Conservation (phyloP, 768 basidiomycete species). For the Pholiota conissans region DNA sequence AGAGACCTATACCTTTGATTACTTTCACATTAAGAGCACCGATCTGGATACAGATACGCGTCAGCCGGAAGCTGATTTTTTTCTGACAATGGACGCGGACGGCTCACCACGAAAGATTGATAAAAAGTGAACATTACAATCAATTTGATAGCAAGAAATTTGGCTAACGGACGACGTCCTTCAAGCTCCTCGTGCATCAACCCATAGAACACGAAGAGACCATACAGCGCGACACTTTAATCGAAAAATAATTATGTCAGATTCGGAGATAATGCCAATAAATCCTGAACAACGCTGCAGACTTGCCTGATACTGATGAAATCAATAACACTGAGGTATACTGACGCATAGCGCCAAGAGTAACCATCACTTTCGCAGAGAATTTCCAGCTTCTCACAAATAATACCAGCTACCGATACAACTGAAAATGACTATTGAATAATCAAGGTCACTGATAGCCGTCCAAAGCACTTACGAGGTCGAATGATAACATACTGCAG, state of each 20-base stretch:
- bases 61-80: not conserved
- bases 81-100: not conserved
- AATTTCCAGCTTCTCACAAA: constrained; percentile 68
- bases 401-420: constrained; percentile 74
- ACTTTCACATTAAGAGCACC: constrained; percentile 60
- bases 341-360: constrained; percentile 59
- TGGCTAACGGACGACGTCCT: constrained; percentile 75
- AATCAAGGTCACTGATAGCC: too few species aligned
- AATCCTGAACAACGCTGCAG: too few species aligned
- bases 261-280: not conserved
- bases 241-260: not conserved
- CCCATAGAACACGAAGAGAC: constrained; percentile 80
- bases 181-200: constrained; percentile 78
- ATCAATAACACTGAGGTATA: constrained; percentile 72
- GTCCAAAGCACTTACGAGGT: constrained; percentile 31
- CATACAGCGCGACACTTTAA: constrained; percentile 81
- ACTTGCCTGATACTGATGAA: constrained; percentile 79
- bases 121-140: constrained; percentile 91
- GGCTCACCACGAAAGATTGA: constrained; percentile 70
- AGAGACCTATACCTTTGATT: constrained; percentile 56
- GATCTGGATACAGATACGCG: constrained; percentile 44
- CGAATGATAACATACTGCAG: constrained; percentile 86
- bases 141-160: constrained; percentile 86
- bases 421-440: too few species aligned
- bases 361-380: constrained; percentile 68